Conservation (phyloP, 352 stramenopile genomes). For the Pythium phragmiticola region DNA sequence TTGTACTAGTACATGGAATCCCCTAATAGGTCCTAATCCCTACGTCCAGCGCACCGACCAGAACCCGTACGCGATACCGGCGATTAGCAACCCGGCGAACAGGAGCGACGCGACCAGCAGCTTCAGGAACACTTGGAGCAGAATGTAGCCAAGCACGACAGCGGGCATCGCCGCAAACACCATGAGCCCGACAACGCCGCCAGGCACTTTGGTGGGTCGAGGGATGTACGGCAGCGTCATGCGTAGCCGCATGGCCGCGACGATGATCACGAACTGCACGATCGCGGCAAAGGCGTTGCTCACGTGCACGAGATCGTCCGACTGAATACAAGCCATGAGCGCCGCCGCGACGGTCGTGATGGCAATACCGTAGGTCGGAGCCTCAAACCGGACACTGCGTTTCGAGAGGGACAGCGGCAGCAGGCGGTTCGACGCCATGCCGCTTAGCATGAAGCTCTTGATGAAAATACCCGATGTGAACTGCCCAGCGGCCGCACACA, state of each 20-base stretch:
- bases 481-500: conserved; percentile 75
- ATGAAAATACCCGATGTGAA: conserved; percentile 88
- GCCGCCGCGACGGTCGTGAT: conserved; percentile 62
- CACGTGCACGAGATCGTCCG: conserved; percentile 64
- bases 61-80: conserved; percentile 23
- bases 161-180: conserved; percentile 19
- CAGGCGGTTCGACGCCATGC: conserved; percentile 67
- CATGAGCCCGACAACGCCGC: conserved; percentile 28
- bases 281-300: conserved; percentile 82
- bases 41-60: conserved; percentile 27
- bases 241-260: conserved; percentile 78
- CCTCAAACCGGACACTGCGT: conserved; percentile 23
- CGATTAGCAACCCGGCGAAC: conserved; percentile 12
- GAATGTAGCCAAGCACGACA: conserved; percentile 24
- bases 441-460: conserved; percentile 80
- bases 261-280: conserved; percentile 72
- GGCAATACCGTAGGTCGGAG: conserved; percentile 26
- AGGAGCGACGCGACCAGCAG: conserved; percentile 18
- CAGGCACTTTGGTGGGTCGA: conserved; percentile 31
- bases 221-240: conserved; percentile 39
- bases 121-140: conserved; percentile 23
- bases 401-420: conserved; percentile 75
- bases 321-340: conserved; percentile 23
- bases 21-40: no score
- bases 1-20: no score